Evolutionary conservation across 2,329 filamentous ascomycete species (phyloP), one percentile per base, ranked within the genome.

Genomic region (Diaporthe velutina): DNA sequence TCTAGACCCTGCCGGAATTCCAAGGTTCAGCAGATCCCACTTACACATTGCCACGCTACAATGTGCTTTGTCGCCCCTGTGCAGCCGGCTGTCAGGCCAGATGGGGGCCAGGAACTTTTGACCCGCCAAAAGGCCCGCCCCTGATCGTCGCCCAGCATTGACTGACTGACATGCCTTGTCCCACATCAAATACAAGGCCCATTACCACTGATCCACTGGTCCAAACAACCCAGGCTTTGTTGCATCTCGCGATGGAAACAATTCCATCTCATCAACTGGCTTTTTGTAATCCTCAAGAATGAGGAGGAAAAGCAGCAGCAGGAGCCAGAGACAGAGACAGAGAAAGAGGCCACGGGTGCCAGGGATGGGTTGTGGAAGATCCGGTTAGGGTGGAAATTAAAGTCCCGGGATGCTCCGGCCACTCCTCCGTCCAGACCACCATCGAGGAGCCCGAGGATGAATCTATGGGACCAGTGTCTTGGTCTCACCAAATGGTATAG

Each of bases 21-120:
- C 54, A 71, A 60, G 68, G 68, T 71, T 50, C 54, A 60, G 68
- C 40, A 71, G 40, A 71, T 60, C 42, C 55, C 55, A 71, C 55
- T 71, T 71, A 71, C 68, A 71, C 40, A 30, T 60, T 50, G 52
- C 42, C 70, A 71, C 68, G 9, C 42, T 58, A 54, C 52, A 58
- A 57, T n/a, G 35, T 45, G 52, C 67, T n/a, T 35, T 25, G 25
- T 19, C 10, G 17, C 38, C 52, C n/a, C 52, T 45, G 52, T 58
- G 67, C 38, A 25, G 52, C 52, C 7, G 5, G 35, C 35, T 38
- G 5, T 5, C 35, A 38, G 60, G 60, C 33, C 28, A 48, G 12
- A 66, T 66, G 45, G 64, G 45, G 45, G 64, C 64, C 45, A 19
- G 64, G 64, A 54, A 68, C 64, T 68, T 68, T 68, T 68, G 64